Evolutionary conservation across 1,284 basidiomycete species (phyloP), one percentile per base, ranked within the genome.

Genomic region (Stereum hirsutum): DNA sequence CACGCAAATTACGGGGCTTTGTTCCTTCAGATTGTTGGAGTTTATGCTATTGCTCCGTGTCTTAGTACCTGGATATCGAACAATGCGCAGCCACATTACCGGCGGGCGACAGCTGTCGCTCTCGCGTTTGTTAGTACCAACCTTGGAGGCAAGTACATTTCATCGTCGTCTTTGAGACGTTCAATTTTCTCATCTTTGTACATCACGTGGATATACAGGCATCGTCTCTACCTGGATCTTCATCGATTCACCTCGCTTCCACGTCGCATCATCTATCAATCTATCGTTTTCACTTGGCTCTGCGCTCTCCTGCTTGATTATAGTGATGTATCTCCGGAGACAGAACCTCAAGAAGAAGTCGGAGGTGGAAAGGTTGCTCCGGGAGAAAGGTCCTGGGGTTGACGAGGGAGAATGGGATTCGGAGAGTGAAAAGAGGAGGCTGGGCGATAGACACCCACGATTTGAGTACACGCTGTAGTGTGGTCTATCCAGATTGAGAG

Each of bases 201-300:
- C 14, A 17, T 32, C 4, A 32, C 8, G 19, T 17, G 31, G 19
- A 32, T n/a, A 3, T 24, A 10, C 38, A 40, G 39, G 24, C 39
- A 78, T 81, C 20, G 30, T 39, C 14, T 44, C 43, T 5, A 39
- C 43, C 4, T 44, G 38, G 38, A 38, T 44, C 23, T 44, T 44
- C 38, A n/a, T 32, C 5, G 46, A 28, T 19, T 25, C 50, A 17
- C 50, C 50, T 25, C 46, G 44, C 28, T 52, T 50, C 41, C 49
- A 43, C 34, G 41, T 30, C 8, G 50, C 49, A 17, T 43, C 46
- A 10, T 38, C 19, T 24, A 39, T 52, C 37, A 46, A 52, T 39
- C 43, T 52, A 8, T 32, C 42, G 4, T 44, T 50, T 39, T 44
- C 49, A 8, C 37, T 48, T 10, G 43, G 32, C 19, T 36, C 46